Evolutionary conservation across 345 rosid genomes (phyloP).

Genomic region (Adansonia digitata): DNA sequence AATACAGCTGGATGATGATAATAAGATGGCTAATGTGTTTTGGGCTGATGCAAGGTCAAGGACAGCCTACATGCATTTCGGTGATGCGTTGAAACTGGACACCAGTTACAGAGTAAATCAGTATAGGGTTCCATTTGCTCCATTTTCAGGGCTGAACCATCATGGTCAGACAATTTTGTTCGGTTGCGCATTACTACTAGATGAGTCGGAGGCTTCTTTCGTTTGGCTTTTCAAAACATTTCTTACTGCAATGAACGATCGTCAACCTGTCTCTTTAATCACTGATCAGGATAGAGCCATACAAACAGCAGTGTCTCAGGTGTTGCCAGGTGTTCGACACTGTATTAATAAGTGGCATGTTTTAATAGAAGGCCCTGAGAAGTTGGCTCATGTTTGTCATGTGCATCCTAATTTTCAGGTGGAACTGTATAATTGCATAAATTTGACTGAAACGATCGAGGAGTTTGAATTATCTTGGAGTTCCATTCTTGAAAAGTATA

Average conservation of each 20-base stretch:
- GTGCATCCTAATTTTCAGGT: conserved; percentile 71
- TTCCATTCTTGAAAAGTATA: conserved; percentile 69
- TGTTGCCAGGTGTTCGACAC: conserved; percentile 77
- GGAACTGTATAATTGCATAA: conserved; percentile 80
- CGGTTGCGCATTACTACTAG: conserved; percentile 85
- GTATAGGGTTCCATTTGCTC: conserved; percentile 77
- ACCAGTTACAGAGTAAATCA: conserved; percentile 60
- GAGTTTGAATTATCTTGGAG: conserved; percentile 93
- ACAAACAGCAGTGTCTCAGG: conserved; percentile 65
- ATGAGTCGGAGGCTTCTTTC: conserved; percentile 84
- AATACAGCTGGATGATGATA: conserved; percentile 85
- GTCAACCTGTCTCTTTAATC: conserved; percentile 64
- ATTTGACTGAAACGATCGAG: conserved; percentile 79
- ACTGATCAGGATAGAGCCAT: conserved; percentile 83
- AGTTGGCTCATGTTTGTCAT: conserved; percentile 68
- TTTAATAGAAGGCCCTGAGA: conserved; percentile 85
- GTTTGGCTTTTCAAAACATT: conserved; percentile 85
- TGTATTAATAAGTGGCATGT: conserved; percentile 90
- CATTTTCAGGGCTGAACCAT: conserved; percentile 93
- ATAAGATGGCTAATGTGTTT: conserved; percentile 85
- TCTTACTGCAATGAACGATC: conserved; percentile 85
- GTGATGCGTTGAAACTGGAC: conserved; percentile 73
- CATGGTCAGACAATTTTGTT: conserved; percentile 82
- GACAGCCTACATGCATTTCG: conserved; percentile 75
- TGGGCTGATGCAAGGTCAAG: conserved; percentile 98